A percentile compares a stretch with the other conserved stretches of the same genome.
Evolutionary conservation across 192 early-diverging fungal species (phyloP).

Genomic region (Hyaloraphidium curvatum): DNA sequence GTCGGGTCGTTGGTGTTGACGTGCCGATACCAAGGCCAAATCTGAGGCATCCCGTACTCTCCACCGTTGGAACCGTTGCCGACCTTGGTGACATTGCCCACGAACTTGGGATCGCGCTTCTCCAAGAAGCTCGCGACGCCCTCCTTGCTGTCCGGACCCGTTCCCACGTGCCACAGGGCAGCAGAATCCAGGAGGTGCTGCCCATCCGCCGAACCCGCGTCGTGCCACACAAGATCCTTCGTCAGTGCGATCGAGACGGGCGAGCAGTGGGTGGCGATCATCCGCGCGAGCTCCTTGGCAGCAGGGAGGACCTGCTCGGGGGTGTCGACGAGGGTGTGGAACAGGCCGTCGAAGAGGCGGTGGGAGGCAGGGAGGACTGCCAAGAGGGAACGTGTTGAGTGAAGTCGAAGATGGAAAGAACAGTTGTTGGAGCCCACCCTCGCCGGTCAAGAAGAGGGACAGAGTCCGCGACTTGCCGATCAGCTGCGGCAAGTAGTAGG

Average conservation of each 20-base stretch:
- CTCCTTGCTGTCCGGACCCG: slow-evolving; percentile 3
- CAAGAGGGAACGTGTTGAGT: too few species aligned
- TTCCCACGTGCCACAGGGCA: not conserved
- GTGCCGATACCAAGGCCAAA: too few species aligned
- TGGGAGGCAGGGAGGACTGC: not conserved
- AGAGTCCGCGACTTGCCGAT: slow-evolving; percentile 11
- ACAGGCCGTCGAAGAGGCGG: not conserved
- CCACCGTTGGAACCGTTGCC: too few species aligned
- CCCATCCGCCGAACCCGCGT: slow-evolving; percentile 1
- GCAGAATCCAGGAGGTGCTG: slow-evolving; percentile 7
- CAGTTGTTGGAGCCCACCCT: not conserved
- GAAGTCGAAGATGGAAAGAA: not conserved
- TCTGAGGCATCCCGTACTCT: too few species aligned
- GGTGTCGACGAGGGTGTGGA: not conserved
- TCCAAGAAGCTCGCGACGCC: slow-evolving; percentile 7
- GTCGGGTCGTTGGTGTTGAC: too few species aligned
- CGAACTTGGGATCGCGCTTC: not conserved
- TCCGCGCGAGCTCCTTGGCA: not conserved
- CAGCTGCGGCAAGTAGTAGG: slow-evolving; percentile 2
- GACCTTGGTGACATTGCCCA: too few species aligned
- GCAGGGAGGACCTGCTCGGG: slow-evolving; percentile 2
- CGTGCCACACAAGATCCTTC: slow-evolving; percentile 8
- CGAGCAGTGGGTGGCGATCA: not conserved
- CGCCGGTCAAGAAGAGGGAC: slow-evolving; percentile 8
- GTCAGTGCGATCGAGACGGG: not conserved